Base-by-base conservation (phyloP, 257 asterid genomes). In the Ehretia macrophylla region DNA sequence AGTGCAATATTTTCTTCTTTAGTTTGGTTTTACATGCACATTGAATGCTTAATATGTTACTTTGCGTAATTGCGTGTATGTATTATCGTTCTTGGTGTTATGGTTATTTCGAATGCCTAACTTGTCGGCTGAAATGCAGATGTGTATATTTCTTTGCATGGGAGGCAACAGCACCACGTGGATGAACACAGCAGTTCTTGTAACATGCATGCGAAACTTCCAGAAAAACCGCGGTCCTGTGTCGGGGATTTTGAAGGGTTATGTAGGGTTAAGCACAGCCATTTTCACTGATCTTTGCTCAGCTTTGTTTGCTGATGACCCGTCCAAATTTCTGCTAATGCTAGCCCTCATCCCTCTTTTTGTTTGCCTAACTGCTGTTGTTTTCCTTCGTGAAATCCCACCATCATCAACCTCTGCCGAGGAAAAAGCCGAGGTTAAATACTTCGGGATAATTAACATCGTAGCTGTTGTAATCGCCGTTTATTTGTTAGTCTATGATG, bases 151-250 rank as follows among this genome's bases (percentile, higher is more conserved):
- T 59, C 77, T 93, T 40, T 93, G 99, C 76, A 80, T 91, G 98
- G 98, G 96, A 8, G 98, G 98, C 0, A 91, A 91, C 86, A 88
- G 96, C 68, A 85, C 96, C 16, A 91, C 98, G 8, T 91, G 98
- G 98, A 91, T 91, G 98, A 91, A 91, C 81, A 91, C 98, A 0
- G 98, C 98, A 8, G 51, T 91, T 59, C 72, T 91, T 32, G 98
- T 88, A 0, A 91, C 97, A 0, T 91, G 96, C 77, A 85, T 91
- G 46, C 84, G 98, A 11, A 91, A 91, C 70, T 88, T 91, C 69
- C 69, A 95, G 8, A 85, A 76, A 64, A 91, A 88, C 51, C 75
- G 98, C 0, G 98, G 98, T 11, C 95, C 96, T 0, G 95, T 93
- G 2, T 79, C 99, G 9, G 99, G 99, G 45, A 86, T 93, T 59